Conservation (phyloP, 371 early-diverging fungal species). For the Mucor velutinosus region DNA sequence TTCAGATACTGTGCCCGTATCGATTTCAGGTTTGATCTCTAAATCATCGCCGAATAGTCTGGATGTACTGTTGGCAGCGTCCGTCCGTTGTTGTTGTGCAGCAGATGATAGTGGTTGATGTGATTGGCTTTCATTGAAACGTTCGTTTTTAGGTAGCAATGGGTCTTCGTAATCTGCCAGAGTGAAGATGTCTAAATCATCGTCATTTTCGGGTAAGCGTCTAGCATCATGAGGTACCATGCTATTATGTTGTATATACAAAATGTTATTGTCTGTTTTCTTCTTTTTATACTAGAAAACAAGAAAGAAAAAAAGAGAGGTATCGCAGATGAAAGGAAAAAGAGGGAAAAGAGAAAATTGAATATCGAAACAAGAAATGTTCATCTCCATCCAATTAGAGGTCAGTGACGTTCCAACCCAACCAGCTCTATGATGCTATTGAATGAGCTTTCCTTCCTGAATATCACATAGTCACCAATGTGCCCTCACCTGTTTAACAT, state of each 20-base stretch:
- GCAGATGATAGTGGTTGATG: not conserved
- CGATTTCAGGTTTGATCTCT: conserved; percentile 47
- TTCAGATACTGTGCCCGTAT: conserved; percentile 38
- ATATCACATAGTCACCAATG: not conserved
- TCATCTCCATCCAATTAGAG: not conserved
- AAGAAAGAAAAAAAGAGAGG: not conserved
- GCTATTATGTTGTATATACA: not conserved
- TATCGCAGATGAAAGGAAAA: not conserved
- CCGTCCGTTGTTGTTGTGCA: not conserved
- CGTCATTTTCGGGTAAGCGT: conserved; percentile 16
- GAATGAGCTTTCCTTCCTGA: not conserved
- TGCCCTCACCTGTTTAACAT: not conserved
- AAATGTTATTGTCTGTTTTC: not conserved
- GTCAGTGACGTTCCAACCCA: not conserved
- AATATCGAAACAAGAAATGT: not conserved
- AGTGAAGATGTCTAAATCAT: conserved; percentile 8
- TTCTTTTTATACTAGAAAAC: not conserved
- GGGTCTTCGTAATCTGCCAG: conserved; percentile 15
- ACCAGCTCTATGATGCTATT: not conserved
- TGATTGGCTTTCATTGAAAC: not conserved
- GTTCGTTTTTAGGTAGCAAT: conserved; percentile 1
- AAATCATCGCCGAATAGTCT: conserved; percentile 30
- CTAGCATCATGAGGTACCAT: conserved; percentile 30
- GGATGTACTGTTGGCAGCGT: not conserved
- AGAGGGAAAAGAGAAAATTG: not conserved